Percentiles rank a stretch among this genome's conserved stretches.
Evolutionary conservation across 306 rosid species (phyloP).

Genomic region (Ammopiptanthus mongolicus): DNA sequence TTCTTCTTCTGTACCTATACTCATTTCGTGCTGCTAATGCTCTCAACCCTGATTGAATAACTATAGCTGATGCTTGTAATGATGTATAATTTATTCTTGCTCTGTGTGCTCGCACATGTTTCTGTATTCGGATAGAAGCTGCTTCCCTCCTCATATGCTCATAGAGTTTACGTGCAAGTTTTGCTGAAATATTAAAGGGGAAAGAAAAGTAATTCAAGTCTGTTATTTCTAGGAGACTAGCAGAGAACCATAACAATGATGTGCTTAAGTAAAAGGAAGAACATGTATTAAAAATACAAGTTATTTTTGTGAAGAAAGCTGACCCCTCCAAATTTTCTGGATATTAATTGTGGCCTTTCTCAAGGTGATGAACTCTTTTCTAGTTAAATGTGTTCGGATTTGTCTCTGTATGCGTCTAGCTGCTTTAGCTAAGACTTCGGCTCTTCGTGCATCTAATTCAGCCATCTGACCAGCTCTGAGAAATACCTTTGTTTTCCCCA

Average conservation of each 20-base stretch:
- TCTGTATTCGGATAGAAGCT: conserved; percentile 75
- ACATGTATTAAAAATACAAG: neutral
- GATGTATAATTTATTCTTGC: conserved; percentile 52
- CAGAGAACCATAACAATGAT: neutral
- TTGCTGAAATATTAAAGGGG: conserved; percentile 38
- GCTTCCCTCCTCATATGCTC: conserved; percentile 70
- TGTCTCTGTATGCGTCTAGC: conserved; percentile 72
- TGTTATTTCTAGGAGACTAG: conserved; percentile 8
- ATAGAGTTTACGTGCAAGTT: conserved; percentile 60
- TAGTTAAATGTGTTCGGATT: conserved; percentile 63
- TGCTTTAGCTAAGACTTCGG: conserved; percentile 76
- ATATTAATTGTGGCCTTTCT: conserved; percentile 54
- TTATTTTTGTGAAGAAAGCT: conserved; percentile 6
- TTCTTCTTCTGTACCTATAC: conserved; percentile 57
- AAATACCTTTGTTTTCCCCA: conserved; percentile 82
- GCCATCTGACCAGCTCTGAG: conserved; percentile 97
- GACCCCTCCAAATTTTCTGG: conserved; percentile 82
- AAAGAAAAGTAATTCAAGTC: neutral
- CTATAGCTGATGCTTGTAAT: conserved; percentile 53
- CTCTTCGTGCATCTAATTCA: conserved; percentile 79
- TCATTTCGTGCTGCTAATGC: conserved; percentile 80
- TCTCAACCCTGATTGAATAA: conserved; percentile 73
- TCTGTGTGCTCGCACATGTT: conserved; percentile 52
- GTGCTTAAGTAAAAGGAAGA: neutral
- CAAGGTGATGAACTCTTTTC: conserved; percentile 62